phyloP scores from a whole-genome alignment of 2,329 filamentous ascomycete genomes.

The Diaporthe eres region DNA sequence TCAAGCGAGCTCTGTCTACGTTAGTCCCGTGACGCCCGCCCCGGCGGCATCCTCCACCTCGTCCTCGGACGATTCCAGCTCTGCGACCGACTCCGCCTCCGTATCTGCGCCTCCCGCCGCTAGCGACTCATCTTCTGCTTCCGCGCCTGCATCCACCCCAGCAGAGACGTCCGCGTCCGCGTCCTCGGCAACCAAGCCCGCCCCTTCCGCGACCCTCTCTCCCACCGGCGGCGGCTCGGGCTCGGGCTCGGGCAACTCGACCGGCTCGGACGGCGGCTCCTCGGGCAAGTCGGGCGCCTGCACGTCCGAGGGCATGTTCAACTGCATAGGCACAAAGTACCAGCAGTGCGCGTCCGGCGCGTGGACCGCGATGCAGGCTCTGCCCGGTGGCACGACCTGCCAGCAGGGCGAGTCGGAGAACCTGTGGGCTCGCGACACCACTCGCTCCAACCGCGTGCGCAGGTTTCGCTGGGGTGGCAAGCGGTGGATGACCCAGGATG shows the following conservation, averaged over 20 bases:
- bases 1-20: conserved; percentile 10
- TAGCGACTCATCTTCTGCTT: not conserved
- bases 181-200: conserved; percentile 10
- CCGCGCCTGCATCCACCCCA: not conserved
- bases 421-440: conserved; percentile 37
- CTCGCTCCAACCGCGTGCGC: not conserved
- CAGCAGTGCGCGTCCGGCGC: conserved; percentile 53
- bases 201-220: conserved; percentile 30
- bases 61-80: not conserved
- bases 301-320: conserved; percentile 51
- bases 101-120: conserved; percentile 8
- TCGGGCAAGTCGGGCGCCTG: conserved; percentile 50
- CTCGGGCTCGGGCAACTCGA: conserved; percentile 34
- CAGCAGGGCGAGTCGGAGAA: conserved; percentile 43
- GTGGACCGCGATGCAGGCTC: conserved; percentile 49
- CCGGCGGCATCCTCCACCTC: not conserved
- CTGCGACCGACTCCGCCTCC: conserved; percentile 20
- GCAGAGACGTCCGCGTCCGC: not conserved
- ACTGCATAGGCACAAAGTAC: conserved; percentile 52
- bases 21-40: conserved; percentile 20
- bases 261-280: conserved; percentile 19
- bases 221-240: conserved; percentile 31
- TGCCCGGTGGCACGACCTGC: conserved; percentile 51
- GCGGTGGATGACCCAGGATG: not conserved
- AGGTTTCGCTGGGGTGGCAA: conserved; percentile 23